A percentile compares a stretch with the other conserved stretches of the same genome.
phyloP scores from a whole-genome alignment of 2,329 filamentous ascomycete genomes.

The Calonectria multiphialidica region DNA sequence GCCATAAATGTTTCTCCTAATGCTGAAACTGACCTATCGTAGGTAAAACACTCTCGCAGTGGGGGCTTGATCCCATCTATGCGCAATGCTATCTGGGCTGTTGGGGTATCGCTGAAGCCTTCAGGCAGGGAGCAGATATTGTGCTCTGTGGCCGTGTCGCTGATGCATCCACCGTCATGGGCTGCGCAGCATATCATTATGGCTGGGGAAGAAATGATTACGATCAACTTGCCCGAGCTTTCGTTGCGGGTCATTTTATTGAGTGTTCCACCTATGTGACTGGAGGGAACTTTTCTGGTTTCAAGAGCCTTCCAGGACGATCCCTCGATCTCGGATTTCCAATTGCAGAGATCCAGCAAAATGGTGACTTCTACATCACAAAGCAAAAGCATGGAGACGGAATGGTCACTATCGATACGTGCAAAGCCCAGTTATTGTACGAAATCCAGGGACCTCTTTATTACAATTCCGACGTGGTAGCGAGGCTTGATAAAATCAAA shows the following conservation, averaged over 20 bases:
- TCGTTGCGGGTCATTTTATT: conserved; percentile 63
- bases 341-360: conserved; percentile 45
- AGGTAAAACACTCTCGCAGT: conserved; percentile 18
- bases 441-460: conserved; percentile 55
- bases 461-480: conserved; percentile 54
- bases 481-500: conserved; percentile 47
- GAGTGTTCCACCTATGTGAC: conserved; percentile 65
- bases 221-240: conserved; percentile 57
- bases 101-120: conserved; percentile 55
- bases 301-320: conserved; percentile 30
- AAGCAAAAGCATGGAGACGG: conserved; percentile 48
- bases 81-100: conserved; percentile 49
- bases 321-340: conserved; percentile 38
- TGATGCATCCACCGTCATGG: conserved; percentile 62
- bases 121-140: conserved; percentile 55
- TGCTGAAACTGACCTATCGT: no score
- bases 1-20: no score
- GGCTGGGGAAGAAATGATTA: conserved; percentile 59
- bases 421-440: conserved; percentile 51
- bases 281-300: conserved; percentile 64
- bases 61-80: conserved; percentile 31
- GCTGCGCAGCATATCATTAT: conserved; percentile 65
- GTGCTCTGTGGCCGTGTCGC: conserved; percentile 59
- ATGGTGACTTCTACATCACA: conserved; percentile 47
- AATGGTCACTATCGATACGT: conserved; percentile 45